A percentile compares a stretch with the other conserved stretches of the same genome.
phyloP scores from a whole-genome alignment of 2,329 filamentous ascomycete genomes.

The Fusarium sarcochroum region DNA sequence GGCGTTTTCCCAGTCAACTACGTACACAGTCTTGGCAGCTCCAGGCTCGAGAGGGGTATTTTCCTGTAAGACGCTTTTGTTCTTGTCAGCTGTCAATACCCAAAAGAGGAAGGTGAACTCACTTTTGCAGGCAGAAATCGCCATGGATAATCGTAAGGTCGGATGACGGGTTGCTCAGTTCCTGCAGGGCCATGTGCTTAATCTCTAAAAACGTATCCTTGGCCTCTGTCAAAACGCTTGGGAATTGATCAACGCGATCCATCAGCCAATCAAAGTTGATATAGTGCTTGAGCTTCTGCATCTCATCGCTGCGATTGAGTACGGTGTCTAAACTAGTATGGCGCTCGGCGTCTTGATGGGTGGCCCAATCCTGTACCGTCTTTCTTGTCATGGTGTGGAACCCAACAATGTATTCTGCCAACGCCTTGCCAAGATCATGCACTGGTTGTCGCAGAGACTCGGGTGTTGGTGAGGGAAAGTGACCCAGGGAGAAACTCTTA shows the following conservation, averaged over 20 bases:
- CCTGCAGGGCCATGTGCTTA: not conserved
- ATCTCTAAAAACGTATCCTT: not conserved
- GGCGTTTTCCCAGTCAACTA: conserved; percentile 19
- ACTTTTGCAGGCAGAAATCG: conserved; percentile 13
- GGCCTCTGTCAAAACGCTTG: not conserved
- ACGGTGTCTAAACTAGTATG: not conserved
- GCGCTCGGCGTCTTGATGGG: no score
- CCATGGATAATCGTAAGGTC: conserved; percentile 6
- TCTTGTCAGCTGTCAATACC: not conserved
- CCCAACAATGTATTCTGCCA: not conserved
- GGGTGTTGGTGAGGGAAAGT: not conserved
- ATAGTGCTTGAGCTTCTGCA: conserved; percentile 7
- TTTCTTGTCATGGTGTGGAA: not conserved
- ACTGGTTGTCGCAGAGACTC: not conserved
- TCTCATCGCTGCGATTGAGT: not conserved
- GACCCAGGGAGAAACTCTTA: not conserved
- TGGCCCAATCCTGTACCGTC: not conserved
- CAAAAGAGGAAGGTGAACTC: not conserved
- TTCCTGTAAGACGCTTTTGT: not conserved
- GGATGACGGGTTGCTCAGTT: not conserved
- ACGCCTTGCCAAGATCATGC: not conserved
- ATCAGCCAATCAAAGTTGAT: conserved; percentile 22
- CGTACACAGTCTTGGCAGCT: not conserved
- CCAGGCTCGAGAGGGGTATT: not conserved
- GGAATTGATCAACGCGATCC: not conserved